Conservation (phyloP, 345 rosid genomes). For the Citrus unshiu region DNA sequence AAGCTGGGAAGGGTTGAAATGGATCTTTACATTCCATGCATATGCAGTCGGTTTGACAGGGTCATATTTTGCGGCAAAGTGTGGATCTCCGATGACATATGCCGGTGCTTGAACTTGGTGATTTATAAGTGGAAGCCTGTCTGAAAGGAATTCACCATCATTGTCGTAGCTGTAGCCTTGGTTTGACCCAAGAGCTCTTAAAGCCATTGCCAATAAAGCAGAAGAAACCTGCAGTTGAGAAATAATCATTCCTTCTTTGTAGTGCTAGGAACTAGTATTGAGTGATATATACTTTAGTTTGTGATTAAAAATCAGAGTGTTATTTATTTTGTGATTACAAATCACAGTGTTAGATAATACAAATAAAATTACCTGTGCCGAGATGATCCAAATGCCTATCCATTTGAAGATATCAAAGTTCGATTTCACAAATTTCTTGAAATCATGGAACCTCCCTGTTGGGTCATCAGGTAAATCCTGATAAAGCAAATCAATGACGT, state of each 20-base stretch:
- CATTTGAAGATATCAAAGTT: slow-evolving; percentile 41
- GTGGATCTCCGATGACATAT: slow-evolving; percentile 21
- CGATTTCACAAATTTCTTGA: slow-evolving; percentile 43
- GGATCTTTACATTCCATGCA: slow-evolving; percentile 25
- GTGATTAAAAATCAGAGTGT: not conserved
- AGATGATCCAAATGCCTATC: slow-evolving; percentile 33
- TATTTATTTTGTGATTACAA: not conserved
- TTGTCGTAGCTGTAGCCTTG: slow-evolving; percentile 18
- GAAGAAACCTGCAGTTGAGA: slow-evolving; percentile 35
- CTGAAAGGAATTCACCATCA: slow-evolving; percentile 24
- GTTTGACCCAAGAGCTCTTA: slow-evolving; percentile 28
- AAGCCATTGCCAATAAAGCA: slow-evolving; percentile 28
- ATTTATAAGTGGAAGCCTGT: slow-evolving; percentile 35
- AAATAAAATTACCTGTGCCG: slow-evolving; percentile 36
- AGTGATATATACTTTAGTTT: not conserved
- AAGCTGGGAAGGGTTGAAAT: not conserved
- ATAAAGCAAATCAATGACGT: not conserved
- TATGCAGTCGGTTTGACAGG: slow-evolving; percentile 1
- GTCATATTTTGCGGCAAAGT: slow-evolving; percentile 8
- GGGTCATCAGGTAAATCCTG: slow-evolving; percentile 67
- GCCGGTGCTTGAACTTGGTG: slow-evolving; percentile 17
- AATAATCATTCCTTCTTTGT: too few species aligned
- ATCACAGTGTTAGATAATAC: not conserved
- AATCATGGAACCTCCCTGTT: slow-evolving; percentile 48
- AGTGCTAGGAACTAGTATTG: not conserved